Evolutionary conservation across 2,329 filamentous ascomycete genomes (phyloP), one percentile per base, ranked within the genome.

Genomic region (Penicillium sclerotiorum): DNA sequence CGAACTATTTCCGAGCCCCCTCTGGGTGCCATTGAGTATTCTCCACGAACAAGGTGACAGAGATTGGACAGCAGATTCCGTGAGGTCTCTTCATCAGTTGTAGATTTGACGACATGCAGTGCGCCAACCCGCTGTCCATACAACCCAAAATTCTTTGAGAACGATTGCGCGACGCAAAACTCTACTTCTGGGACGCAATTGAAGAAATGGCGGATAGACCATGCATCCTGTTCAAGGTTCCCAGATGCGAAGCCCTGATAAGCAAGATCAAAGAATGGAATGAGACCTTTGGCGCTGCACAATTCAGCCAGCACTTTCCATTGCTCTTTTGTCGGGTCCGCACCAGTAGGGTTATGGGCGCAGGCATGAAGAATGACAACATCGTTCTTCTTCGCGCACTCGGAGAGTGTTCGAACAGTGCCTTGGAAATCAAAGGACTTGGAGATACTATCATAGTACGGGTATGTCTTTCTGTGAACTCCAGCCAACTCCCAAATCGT

Each of bases 241-340:
- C 94, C 93, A 3, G 93, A 94, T 1, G 93, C 93, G 68, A 97
- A 97, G 32, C 93, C 94, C 75, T 97, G 93, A 78, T 97, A 97
- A 47, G 93, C 93, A 52, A 85, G 89, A 78, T 97, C 93, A 74
- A 97, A 96, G 81, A 97, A 96, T 60, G 92, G 92, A 75, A 97
- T 95, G 71, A 95, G 88, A 57, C 83, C 84, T 78, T 89, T 93
- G 64, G 82, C 73, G 64, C 83, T 82, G 69, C 96, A 85, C 32
- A 96, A 69, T 33, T 80, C 74, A 39, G 90, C 89, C 46, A 96
- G 80, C 74, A 90, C 81, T 71, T 85, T 87, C 91, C 91, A 96
- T 75, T 96, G 90, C 40, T 89, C 87, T 56, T 84, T 77, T 13
- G 89, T 92, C 5, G 89, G 89, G 73, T 96, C 91, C 52, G 95